Evolutionary conservation across 805 yeast species (phyloP), one percentile per base, ranked within the genome.

Genomic region (Brettanomyces bruxellensis): DNA sequence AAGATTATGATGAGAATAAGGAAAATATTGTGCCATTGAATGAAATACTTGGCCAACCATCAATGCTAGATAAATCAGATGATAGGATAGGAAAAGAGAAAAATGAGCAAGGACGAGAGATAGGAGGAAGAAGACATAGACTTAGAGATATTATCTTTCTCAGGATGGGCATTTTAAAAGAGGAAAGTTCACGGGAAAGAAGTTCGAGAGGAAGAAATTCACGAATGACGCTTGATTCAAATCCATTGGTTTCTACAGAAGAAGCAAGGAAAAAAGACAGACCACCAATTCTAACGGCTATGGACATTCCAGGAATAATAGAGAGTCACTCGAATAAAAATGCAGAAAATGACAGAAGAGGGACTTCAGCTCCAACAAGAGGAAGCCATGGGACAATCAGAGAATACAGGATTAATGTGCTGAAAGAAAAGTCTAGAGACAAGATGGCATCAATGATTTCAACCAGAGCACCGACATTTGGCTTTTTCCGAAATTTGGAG

Each of bases 1-100:
- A 40, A n/a, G 44, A 41, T 44, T 22, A 12, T 34, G 25, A n/a
- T 47, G 41, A 12, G 18, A 41, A 28, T 14, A 45, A 28, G 12
- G 44, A 38, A 8, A 34, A 30, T 7, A 34, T 22, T 38, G 22
- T 43, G 18, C 32, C 45, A 18, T 38, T 23, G 11, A 28, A 28
- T 28, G 32, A 28, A 28, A 28, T 28, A 7, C 7, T 28, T 28
- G 32, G 11, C 11, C 32, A 28, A 9, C 3, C 32, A 6, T 28
- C 32, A 6, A 9, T 28, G 7, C 7, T 9, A 28, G 32, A 9
- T 28, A 9, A 28, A 28, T 6, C 32, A 9, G 11, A 6, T 28
- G 11, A 28, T 9, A 28, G 11, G 11, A 28, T 28, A 28, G 11
- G 7, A 9, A 9, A 1, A 28, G 11, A 7, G 32, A 3, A 7